Conservation (phyloP, 345 rosid species). For the Ceriops tagal region DNA sequence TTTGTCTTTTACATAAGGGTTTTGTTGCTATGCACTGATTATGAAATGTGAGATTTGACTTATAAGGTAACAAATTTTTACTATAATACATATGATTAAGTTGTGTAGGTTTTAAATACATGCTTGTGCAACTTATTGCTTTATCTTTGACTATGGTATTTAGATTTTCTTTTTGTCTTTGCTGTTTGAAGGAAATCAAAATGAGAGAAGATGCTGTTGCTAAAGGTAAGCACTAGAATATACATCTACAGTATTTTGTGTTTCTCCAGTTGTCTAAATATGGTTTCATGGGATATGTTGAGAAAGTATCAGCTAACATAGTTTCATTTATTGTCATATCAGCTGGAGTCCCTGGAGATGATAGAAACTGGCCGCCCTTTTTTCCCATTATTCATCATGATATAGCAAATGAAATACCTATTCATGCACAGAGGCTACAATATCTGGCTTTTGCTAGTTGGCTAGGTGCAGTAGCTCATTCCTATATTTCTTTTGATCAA, state of each 20-base stretch:
- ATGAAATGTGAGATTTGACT: background rate
- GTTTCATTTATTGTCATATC: conserved; percentile 22
- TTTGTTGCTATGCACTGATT: background rate
- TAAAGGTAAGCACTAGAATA: conserved; percentile 35
- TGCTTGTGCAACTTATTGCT: background rate
- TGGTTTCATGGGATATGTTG: background rate
- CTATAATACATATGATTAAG: background rate
- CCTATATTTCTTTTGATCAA: background rate
- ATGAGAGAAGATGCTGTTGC: conserved; percentile 74
- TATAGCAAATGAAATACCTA: conserved; percentile 90
- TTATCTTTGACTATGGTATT: background rate
- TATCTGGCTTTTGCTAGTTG: conserved; percentile 98
- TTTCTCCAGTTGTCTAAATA: background rate
- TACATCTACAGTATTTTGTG: background rate
- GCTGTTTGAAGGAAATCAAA: conserved; percentile 54
- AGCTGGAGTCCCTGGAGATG: conserved; percentile 71
- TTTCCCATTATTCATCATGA: conserved; percentile 98
- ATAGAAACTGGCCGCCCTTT: conserved; percentile 92
- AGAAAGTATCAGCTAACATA: background rate
- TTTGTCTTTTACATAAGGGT: background rate
- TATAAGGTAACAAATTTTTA: no score
- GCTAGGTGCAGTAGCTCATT: conserved; percentile 57
- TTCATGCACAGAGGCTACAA: conserved; percentile 90
- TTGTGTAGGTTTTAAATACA: background rate
- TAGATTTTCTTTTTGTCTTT: conserved; percentile 21